Conservation (phyloP, 225 moss, liverwort and hornwort genomes). For the Pseudoscleropodium purum region DNA sequence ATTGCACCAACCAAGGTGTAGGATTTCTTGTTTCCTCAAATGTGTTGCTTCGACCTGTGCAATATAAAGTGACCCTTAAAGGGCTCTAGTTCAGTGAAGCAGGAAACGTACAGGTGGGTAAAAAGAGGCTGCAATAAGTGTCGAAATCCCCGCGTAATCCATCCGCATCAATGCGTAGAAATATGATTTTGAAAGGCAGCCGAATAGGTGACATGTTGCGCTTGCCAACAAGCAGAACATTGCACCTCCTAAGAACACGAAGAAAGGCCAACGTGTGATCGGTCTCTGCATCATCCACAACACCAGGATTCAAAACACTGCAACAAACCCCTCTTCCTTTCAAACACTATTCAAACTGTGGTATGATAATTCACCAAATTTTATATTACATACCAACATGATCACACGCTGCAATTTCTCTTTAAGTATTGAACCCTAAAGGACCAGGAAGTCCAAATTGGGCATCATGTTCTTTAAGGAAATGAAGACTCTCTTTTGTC, state of each 20-base stretch:
- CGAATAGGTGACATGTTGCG: constrained; percentile 69
- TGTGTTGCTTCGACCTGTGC: background rate
- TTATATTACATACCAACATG: background rate
- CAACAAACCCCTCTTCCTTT: background rate
- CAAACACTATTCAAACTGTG: background rate
- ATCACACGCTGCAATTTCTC: background rate
- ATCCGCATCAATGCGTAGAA: constrained; percentile 60
- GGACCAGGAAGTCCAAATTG: background rate
- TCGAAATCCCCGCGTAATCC: constrained; percentile 91
- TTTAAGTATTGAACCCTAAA: background rate
- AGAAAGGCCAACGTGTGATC: constrained; percentile 88
- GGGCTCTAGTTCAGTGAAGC: background rate
- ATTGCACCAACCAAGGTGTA: background rate
- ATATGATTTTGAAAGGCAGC: constrained; percentile 59
- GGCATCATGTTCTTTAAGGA: background rate
- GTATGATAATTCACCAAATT: background rate
- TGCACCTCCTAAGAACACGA: constrained; percentile 82
- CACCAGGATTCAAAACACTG: background rate
- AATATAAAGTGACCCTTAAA: background rate
- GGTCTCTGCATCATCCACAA: constrained; percentile 33
- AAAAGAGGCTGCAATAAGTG: constrained; percentile 81
- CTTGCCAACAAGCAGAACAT: constrained; percentile 93
- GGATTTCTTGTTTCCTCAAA: background rate
- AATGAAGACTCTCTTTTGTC: background rate
- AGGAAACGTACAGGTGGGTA: constrained; percentile 68